Percentiles rank a stretch among this genome's conserved stretches.
These are phyloP conservation scores for Dendrobium chrysotoxum DNA, from an alignment of 106 monocot genomes.

Conservation along the genomic window DNA sequence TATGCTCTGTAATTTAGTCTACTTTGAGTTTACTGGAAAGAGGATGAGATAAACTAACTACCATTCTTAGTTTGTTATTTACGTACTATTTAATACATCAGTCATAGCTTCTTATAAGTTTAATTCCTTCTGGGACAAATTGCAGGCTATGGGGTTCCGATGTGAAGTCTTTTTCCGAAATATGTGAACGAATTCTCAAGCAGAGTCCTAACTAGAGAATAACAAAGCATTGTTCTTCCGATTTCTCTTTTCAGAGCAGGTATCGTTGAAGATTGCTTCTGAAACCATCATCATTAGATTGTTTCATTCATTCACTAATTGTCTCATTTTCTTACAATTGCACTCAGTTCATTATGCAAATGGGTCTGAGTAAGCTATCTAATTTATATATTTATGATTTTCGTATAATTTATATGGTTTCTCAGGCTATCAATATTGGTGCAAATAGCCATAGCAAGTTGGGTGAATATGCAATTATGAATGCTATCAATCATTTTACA, in stretches of 20 bases:
- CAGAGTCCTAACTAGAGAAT: constrained; percentile 17
- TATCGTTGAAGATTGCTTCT: not conserved
- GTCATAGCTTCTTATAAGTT: not conserved
- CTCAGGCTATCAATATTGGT: not conserved
- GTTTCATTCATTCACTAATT: too few species aligned
- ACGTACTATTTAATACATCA: not conserved
- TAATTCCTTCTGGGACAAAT: constrained; percentile 1
- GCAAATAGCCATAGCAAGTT: too few species aligned
- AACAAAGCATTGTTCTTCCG: not conserved
- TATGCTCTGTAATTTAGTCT: not conserved
- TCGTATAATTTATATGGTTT: not conserved
- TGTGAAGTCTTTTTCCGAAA: constrained; percentile 70
- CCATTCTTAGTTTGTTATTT: not conserved
- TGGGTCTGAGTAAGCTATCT: not conserved
- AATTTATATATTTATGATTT: not conserved
- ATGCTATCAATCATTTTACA: not conserved
- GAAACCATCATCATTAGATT: too few species aligned
- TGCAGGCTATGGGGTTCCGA: constrained; percentile 84
- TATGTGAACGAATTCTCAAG: constrained; percentile 35
- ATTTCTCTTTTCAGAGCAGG: not conserved
- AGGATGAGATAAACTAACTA: not conserved
- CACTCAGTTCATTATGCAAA: not conserved
- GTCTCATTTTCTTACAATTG: not conserved
- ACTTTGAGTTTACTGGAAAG: not conserved
- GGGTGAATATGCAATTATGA: not conserved